Evolutionary conservation across 1,284 basidiomycete species (phyloP), one percentile per base, ranked within the genome.

Genomic region (Megacollybia platyphylla): DNA sequence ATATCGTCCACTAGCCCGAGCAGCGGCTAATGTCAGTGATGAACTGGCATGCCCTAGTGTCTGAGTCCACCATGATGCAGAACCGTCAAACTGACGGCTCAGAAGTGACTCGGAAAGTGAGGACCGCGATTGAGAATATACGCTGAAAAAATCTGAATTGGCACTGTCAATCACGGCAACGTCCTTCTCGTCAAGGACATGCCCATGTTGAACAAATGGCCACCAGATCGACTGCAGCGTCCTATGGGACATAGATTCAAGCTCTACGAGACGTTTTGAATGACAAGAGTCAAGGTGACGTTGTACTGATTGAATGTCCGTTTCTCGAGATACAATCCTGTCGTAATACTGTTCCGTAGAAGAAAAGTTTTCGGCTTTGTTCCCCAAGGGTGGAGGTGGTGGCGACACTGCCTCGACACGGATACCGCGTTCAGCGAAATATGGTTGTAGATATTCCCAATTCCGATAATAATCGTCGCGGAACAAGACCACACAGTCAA

Each of bases 11-110:
- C 89, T 85, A 2, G 93, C 92, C 28, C 76, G 67, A 0, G 93
- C 91, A 0, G 91, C 94, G 1, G 93, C 90, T 24, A 90, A 67
- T 0, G 88, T 81, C 8, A 97, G 70, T 0, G 77, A 64, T 0
- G 87, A 75, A 45, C 87, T 67, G 0, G 76, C 81, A 54, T 97
- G 94, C 0, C 93, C 93, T 36, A 97, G 63, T 0, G 84, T 79
- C 63, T 98, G 94, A 0, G 94, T 97, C 90, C 94, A 98, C 94
- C 94, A 97, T 10, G 90, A 94, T 0, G 94, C 92, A 0, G 91
- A 94, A 6, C 88, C 85, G 55, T 97, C 94, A 47, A 92, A 78
- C 49, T 87, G 76, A 1, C 86, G 79, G 35, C 70, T 65, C 5
- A 94, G 65, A 24, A 86, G 56, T 30, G 74, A 71, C 44, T 24